Percentiles rank a stretch among this genome's conserved stretches.
Evolutionary conservation across 2,329 filamentous ascomycete genomes (phyloP).

Genomic region (Ceratocystis eucalypticola): DNA sequence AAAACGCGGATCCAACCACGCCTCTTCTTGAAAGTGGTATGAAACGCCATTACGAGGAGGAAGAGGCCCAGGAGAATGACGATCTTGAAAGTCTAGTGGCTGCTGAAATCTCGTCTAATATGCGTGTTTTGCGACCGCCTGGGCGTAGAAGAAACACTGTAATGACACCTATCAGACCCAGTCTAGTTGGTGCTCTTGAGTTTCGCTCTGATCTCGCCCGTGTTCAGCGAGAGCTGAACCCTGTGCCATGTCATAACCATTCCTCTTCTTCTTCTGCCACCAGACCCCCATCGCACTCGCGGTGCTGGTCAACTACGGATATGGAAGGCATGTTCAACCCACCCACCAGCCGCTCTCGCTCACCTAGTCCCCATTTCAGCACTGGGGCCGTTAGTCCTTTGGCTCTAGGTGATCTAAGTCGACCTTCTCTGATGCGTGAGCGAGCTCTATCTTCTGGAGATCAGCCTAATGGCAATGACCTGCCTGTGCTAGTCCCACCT

Average conservation of each 20-base stretch:
- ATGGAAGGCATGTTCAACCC: constrained; percentile 13
- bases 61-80: constrained; percentile 32
- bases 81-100: constrained; percentile 52
- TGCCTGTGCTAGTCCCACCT: constrained; percentile 1
- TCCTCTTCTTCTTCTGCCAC: constrained; percentile 20
- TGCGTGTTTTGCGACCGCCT: constrained; percentile 66
- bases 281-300: constrained; percentile 4
- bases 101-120: constrained; percentile 80
- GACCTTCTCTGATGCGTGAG: constrained; percentile 17
- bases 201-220: constrained; percentile 86
- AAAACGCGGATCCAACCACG: constrained; percentile 15
- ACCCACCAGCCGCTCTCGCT: constrained; percentile 3
- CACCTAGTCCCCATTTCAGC: constrained; percentile 3
- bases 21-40: constrained; percentile 32
- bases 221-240: constrained; percentile 45
- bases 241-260: constrained; percentile 17
- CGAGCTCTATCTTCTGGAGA: constrained; percentile 38
- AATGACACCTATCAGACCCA: constrained; percentile 77
- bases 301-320: constrained; percentile 14
- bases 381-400: neutral
- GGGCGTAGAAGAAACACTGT: constrained; percentile 50
- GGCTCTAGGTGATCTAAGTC: neutral
- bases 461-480: constrained; percentile 1
- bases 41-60: constrained; percentile 23
- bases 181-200: constrained; percentile 82